phyloP scores from a whole-genome alignment of 2,329 filamentous ascomycete genomes.

The Talaromyces sp. region DNA sequence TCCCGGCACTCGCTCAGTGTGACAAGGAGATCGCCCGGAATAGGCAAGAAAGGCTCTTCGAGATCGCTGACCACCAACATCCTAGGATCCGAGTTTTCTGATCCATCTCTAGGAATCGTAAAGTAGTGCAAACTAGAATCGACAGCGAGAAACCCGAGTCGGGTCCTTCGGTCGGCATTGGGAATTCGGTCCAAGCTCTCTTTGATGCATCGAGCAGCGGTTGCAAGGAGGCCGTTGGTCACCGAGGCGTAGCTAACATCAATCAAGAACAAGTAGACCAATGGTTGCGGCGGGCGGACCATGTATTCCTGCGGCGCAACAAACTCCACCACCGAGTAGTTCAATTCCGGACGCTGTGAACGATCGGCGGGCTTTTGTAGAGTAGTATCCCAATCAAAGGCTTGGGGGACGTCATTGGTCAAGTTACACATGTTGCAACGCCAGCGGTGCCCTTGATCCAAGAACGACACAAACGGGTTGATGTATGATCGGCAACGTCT shows the following conservation, averaged over 20 bases:
- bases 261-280: conserved; percentile 93
- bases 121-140: conserved; percentile 96
- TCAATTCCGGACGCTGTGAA: conserved; percentile 88
- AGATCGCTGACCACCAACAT: conserved; percentile 95
- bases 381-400: conserved; percentile 95
- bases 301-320: conserved; percentile 99
- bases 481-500: conserved; percentile 95
- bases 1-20: conserved; percentile 82
- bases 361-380: conserved; percentile 87
- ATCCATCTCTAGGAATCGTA: conserved; percentile 81
- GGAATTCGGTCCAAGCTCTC: conserved; percentile 96
- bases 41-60: conserved; percentile 93
- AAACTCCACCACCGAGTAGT: conserved; percentile 95
- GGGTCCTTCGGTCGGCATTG: conserved; percentile 90
- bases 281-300: conserved; percentile 91
- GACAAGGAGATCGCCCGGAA: conserved; percentile 85
- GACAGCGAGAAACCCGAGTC: conserved; percentile 90
- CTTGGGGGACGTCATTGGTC: conserved; percentile 97
- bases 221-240: conserved; percentile 85
- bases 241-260: conserved; percentile 90
- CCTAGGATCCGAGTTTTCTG: conserved; percentile 76
- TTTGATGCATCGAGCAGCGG: conserved; percentile 85
- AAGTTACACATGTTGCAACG: conserved; percentile 99
- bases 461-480: conserved; percentile 93
- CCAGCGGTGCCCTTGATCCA: conserved; percentile 97